phyloP scores from a whole-genome alignment of 73 alveolate species.

The Paramecium caudatum region DNA sequence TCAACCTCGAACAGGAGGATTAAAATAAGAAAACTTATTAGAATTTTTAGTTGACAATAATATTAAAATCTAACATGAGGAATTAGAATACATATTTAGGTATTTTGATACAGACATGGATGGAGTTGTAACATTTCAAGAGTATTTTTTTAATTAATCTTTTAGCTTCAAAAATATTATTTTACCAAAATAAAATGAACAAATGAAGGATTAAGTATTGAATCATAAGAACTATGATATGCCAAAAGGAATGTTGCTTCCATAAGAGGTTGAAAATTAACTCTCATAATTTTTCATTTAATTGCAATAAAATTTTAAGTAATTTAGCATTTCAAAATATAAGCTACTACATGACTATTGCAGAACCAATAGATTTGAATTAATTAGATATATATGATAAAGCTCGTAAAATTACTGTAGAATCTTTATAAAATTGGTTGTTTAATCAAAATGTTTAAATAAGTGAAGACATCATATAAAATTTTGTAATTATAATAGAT shows the following conservation, averaged over 20 bases:
- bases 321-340: not conserved
- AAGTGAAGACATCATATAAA: not conserved
- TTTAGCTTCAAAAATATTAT: not conserved
- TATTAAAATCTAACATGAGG: not conserved
- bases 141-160: not conserved
- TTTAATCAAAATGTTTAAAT: not conserved
- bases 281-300: not conserved
- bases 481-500: not conserved
- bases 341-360: not conserved
- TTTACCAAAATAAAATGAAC: not conserved
- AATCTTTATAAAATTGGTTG: not conserved
- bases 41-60: slow-evolving; percentile 17
- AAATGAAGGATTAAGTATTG: not conserved
- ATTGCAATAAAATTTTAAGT: not conserved
- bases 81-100: not conserved
- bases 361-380: not conserved
- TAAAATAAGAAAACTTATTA: not conserved
- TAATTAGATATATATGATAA: slow-evolving; percentile 17
- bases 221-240: not conserved
- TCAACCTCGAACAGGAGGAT: not conserved
- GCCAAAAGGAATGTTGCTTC: not conserved
- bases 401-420: not conserved
- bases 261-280: not conserved
- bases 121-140: not conserved
- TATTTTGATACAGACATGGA: not conserved